Conservation (phyloP, 495 filamentous ascomycete genomes). For the Aeminium ludgeri region DNA sequence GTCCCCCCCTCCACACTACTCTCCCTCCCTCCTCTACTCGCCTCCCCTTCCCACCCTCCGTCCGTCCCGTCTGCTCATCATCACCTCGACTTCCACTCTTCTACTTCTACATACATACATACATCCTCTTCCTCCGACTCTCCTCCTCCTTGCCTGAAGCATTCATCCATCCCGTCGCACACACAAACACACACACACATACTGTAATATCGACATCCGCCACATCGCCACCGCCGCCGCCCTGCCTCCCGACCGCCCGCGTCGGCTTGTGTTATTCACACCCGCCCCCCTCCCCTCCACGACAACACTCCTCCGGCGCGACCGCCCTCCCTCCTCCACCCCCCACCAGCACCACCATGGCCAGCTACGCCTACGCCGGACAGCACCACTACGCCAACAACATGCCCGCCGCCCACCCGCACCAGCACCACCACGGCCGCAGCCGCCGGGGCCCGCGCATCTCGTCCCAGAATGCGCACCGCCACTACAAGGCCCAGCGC, state of each 20-base stretch:
- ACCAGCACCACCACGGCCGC: constrained; percentile 69
- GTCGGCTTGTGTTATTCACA: no score
- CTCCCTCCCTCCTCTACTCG: background rate
- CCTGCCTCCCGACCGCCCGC: no score
- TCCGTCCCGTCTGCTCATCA: background rate
- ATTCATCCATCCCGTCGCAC: background rate
- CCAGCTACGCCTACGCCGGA: constrained; percentile 47
- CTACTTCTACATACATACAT: background rate
- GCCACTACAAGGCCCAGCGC: constrained; percentile 55
- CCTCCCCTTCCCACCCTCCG: background rate
- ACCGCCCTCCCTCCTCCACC: no score
- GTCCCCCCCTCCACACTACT: background rate
- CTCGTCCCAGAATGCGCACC: constrained; percentile 59
- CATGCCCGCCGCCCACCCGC: constrained; percentile 40
- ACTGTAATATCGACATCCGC: background rate
- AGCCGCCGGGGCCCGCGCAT: constrained; percentile 76
- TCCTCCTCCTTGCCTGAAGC: background rate
- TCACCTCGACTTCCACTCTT: background rate
- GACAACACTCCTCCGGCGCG: no score
- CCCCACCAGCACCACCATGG: constrained; percentile 39
- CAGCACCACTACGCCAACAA: constrained; percentile 16
- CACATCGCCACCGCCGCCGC: constrained; percentile 16
- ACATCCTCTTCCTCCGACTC: background rate
- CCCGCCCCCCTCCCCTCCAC: no score
- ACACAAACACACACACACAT: background rate